Percentiles rank a stretch among this genome's conserved stretches.
phyloP scores from a whole-genome alignment of 148 eudicot genomes.

The Rheum nobile region DNA sequence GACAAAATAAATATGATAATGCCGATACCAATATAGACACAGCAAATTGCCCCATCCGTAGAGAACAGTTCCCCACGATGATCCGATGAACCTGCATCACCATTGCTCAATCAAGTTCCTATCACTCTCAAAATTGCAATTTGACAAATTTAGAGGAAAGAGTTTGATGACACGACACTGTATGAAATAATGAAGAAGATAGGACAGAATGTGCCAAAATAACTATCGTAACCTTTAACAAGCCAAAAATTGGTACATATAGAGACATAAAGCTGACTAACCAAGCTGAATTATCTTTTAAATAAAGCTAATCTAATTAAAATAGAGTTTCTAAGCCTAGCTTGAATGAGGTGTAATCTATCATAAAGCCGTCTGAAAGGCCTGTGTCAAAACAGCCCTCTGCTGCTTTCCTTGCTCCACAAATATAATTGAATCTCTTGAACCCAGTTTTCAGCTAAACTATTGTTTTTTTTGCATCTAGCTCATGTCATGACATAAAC shows the following conservation, averaged over 20 bases:
- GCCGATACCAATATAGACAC: slow-evolving; percentile 55
- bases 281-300: not conserved
- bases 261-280: not conserved
- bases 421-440: not conserved
- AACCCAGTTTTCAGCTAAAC: not conserved
- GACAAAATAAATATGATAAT: not conserved
- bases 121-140: not conserved
- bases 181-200: not conserved
- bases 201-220: not conserved
- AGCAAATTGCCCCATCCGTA: slow-evolving; percentile 95
- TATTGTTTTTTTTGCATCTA: not conserved
- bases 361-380: not conserved
- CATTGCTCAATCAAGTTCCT: not conserved
- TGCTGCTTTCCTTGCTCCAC: not conserved
- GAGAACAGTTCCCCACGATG: slow-evolving; percentile 67
- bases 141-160: not conserved
- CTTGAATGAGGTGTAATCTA: not conserved
- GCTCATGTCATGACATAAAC: not conserved
- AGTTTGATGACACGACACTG: not conserved
- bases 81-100: slow-evolving; percentile 76
- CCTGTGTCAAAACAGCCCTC: not conserved
- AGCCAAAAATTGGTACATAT: not conserved
- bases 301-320: not conserved
- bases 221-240: not conserved
- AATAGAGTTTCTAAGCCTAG: not conserved